Conservation (phyloP, 768 basidiomycete species). For the Rhodotorula paludigena region DNA sequence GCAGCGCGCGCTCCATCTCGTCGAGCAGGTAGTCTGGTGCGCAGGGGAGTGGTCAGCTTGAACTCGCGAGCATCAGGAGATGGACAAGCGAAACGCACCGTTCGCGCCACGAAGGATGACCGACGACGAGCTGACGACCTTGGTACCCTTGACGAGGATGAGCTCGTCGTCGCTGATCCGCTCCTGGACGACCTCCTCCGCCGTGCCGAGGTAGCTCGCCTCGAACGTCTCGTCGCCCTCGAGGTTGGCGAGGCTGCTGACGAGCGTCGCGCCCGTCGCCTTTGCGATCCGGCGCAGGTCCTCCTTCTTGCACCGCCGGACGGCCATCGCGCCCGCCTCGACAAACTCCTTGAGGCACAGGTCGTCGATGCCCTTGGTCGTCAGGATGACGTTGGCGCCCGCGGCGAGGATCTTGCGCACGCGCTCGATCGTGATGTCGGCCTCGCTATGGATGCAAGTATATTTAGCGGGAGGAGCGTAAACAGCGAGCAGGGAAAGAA, state of each 20-base stretch:
- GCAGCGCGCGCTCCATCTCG: constrained; percentile 96
- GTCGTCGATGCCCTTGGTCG: constrained; percentile 98
- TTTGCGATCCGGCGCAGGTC: constrained; percentile 94
- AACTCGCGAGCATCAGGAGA: no score
- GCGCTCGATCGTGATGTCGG: constrained; percentile 91
- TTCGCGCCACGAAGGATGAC: constrained; percentile 94
- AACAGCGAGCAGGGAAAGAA: no score
- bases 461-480: background rate
- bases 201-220: constrained; percentile 76
- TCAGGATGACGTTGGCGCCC: constrained; percentile 93
- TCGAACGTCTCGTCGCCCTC: constrained; percentile 99
- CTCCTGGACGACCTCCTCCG: constrained; percentile 95
- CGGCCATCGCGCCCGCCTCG: constrained; percentile 98
- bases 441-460: constrained; percentile 58
- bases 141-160: constrained; percentile 95
- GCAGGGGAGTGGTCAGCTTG: background rate
- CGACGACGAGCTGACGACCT: constrained; percentile 86
- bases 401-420: constrained; percentile 92
- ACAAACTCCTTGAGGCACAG: constrained; percentile 97
- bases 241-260: constrained; percentile 87
- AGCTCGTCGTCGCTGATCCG: constrained; percentile 97
- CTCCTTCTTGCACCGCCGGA: constrained; percentile 94
- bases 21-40: constrained; percentile 85
- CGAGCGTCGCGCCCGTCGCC: constrained; percentile 88
- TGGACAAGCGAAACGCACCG: constrained; percentile 33